Evolutionary conservation across 768 basidiomycete genomes (phyloP), one percentile per base, ranked within the genome.

Genomic region (Termitomyces sp.): DNA sequence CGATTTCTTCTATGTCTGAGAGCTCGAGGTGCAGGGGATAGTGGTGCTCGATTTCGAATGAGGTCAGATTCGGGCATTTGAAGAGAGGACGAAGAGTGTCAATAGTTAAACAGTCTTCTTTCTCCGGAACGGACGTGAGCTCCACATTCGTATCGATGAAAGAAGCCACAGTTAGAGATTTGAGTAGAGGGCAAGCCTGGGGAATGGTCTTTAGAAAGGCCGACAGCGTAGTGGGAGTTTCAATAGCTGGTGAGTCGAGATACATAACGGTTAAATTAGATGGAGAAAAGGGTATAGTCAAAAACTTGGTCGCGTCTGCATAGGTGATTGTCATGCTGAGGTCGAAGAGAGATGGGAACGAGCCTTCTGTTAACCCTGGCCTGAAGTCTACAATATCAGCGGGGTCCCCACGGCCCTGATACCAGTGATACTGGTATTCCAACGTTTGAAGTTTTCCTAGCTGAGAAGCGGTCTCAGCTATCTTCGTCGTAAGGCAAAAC

Each of bases 281-380:
- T 0, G 85, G 85, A 0, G 80, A 71, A 53, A 74, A 81, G 3
- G 69, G 57, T 2, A 65, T 62, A 32, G 67, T 63, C 50, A 86
- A 64, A 64, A 86, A 80, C 3, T 64, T 65, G 5, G 75, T 66
- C 20, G 79, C 67, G 50, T 83, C 74, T 5, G 68, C 66, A 23
- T 83, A 70, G n/a, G 66, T 60, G 11, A 71, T 72, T 16, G 78
- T 79, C 44, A 81, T 57, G 3, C 75, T 79, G 38, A 84, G 71
- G 54, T 85, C 83, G 63, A 69, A 76, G 4, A 86, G 68, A 1
- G 72, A 68, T 0, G 81, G 81, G 62, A 85, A 86, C 0, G 80
- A 76, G 20, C 77, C 80, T 59, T 79, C 72, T 20, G 64, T 38
- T 15, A 84, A 64, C 3, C 56, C 58, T 1, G 85, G 83, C 15